Evolutionary conservation across 139 green algal species (phyloP), one percentile per base, ranked within the genome.

Genomic region (Diplosphaera chodatii): DNA sequence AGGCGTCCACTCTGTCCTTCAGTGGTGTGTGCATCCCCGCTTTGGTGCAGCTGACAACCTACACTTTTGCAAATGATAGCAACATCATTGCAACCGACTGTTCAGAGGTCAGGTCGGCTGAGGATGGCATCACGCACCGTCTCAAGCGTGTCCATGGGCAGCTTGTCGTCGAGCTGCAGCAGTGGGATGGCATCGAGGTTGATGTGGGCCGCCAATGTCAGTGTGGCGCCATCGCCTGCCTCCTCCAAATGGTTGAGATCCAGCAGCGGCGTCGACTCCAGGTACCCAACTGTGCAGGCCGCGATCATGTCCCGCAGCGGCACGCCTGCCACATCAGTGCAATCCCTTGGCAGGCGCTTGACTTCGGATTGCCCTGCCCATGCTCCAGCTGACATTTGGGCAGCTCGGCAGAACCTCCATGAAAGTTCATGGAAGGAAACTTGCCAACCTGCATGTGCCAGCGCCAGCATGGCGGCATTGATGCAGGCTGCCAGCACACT

Each of bases 201-300:
- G 1, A 85, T 81, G 32, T 94, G 91, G 59, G 93, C 41, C 0
- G 86, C 93, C 8, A 96, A 72, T 0, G 75, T 77, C 40, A 97
- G 71, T 71, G 96, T 88, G 6, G 90, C 90, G 1, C 91, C 91
- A 0, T 84, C 86, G 3, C 84, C 89, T 5, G 72, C 41, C 33
- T 96, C 93, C 71, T 98, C 93, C 18, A 86, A 64, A 71, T 93
- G 93, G 74, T 98, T 98, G n/a, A 96, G 68, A 74, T 97, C 93
- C 70, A 98, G 80, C 67, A 98, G 78, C 0, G 87, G 73, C 0
- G 83, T 94, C 30, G 70, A 76, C 56, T 96, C 85, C 34, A 97
- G 79, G 75, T 92, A 94, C 4, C 92, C 92, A 0, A 80, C 86
- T 25, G 80, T 84, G 67, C 86, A 91, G 0, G 80, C 71, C 2